Conservation (phyloP, 2,329 filamentous ascomycete genomes). For the Rachicladosporium sp. region DNA sequence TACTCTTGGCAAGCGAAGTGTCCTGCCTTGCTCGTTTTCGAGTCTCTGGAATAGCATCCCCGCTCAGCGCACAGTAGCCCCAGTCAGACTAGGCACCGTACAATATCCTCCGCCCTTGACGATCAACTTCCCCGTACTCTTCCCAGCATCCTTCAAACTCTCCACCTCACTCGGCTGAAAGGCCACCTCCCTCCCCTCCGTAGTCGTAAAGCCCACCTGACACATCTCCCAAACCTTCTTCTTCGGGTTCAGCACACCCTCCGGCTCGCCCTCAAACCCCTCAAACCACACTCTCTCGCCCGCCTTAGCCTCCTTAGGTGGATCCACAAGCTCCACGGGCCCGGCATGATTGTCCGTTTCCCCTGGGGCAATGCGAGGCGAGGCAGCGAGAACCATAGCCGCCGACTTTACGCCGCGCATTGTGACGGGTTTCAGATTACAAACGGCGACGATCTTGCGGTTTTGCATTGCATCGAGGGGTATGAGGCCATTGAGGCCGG, state of each 20-base stretch:
- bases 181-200: slow-evolving; percentile 63
- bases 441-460: slow-evolving; percentile 88
- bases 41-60: no score
- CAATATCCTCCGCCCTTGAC: slow-evolving; percentile 72
- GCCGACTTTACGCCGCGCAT: slow-evolving; percentile 79
- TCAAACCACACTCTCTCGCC: slow-evolving; percentile 89
- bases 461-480: slow-evolving; percentile 94
- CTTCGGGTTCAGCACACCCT: slow-evolving; percentile 92
- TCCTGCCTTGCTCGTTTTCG: no score
- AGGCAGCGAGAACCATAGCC: slow-evolving; percentile 93
- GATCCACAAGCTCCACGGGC: slow-evolving; percentile 81
- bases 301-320: slow-evolving; percentile 66
- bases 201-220: slow-evolving; percentile 93
- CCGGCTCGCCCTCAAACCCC: slow-evolving; percentile 85
- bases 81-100: slow-evolving; percentile 68
- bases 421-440: slow-evolving; percentile 97
- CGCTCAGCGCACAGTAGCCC: slow-evolving; percentile 65
- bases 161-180: slow-evolving; percentile 73
- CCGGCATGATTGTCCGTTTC: slow-evolving; percentile 76
- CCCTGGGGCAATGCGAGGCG: slow-evolving; percentile 68
- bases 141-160: slow-evolving; percentile 53
- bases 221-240: slow-evolving; percentile 99
- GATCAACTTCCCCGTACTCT: slow-evolving; percentile 39
- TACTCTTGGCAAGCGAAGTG: no score
- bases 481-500: slow-evolving; percentile 82